Percentiles rank a stretch among this genome's conserved stretches.
phyloP scores from a whole-genome alignment of 2,329 filamentous ascomycete species.

The Stemphylium vesicarium region DNA sequence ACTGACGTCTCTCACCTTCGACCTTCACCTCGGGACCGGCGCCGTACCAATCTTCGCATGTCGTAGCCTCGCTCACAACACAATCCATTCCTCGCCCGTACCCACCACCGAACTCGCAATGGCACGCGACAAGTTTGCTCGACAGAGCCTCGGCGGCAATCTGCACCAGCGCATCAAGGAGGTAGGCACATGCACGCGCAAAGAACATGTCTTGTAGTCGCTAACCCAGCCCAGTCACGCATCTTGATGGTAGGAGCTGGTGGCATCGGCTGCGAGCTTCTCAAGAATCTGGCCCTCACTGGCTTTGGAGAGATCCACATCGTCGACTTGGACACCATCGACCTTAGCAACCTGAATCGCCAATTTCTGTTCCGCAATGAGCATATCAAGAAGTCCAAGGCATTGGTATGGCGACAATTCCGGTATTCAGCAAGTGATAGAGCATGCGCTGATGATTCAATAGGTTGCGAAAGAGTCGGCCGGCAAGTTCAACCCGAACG shows the following conservation, averaged over 20 bases:
- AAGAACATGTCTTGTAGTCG: neutral
- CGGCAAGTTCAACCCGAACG: slow-evolving; percentile 84
- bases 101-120: slow-evolving; percentile 39
- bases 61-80: slow-evolving; percentile 19
- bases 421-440: neutral
- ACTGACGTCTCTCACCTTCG: slow-evolving; percentile 35
- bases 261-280: slow-evolving; percentile 94
- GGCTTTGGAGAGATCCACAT: slow-evolving; percentile 94
- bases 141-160: slow-evolving; percentile 66
- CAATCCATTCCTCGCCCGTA: slow-evolving; percentile 10
- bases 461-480: slow-evolving; percentile 93
- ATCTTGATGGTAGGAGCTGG: slow-evolving; percentile 95
- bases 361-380: slow-evolving; percentile 97
- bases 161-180: slow-evolving; percentile 72
- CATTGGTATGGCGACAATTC: slow-evolving; percentile 64
- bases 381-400: slow-evolving; percentile 97
- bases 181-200: slow-evolving; percentile 52
- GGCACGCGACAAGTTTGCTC: slow-evolving; percentile 56
- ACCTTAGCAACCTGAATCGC: slow-evolving; percentile 95
- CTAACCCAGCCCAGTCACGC: slow-evolving; percentile 67
- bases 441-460: slow-evolving; percentile 25
- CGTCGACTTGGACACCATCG: slow-evolving; percentile 97
- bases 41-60: slow-evolving; percentile 24
- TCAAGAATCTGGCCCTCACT: slow-evolving; percentile 92
- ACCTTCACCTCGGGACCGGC: slow-evolving; percentile 18